Evolutionary conservation across 305 asterid genomes (phyloP), one percentile per base, ranked within the genome.

Genomic region (Fraxinus sp.): DNA sequence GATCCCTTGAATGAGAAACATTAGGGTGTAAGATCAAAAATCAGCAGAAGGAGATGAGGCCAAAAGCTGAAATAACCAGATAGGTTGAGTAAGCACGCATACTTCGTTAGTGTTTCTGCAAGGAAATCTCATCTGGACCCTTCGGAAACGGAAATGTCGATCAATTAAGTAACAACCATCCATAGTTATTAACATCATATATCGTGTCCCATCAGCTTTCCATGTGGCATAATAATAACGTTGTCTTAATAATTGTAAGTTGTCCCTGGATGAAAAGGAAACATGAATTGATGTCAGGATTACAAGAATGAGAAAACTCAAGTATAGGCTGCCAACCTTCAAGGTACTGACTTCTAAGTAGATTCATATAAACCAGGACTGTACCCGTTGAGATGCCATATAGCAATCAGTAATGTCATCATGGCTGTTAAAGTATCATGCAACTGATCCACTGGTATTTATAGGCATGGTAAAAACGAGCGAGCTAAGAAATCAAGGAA

Each of bases 151-250:
- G 83, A 96, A 96, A 90, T 91, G 92, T 83, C 99, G 90, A 89
- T 96, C 98, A 83, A 95, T 79, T 87, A 96, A 88, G 90, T 94
- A 96, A 81, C 99, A 96, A 32, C 99, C 99, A 87, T 96, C 98
- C 91, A 89, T 84, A 71, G 98, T 96, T 87, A 96, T 95, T 79
- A 96, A 90, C 99, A 96, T 96, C 98, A 96, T 93, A 84, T 95
- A 96, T 89, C 99, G 92, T 35, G 99, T 96, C 78, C 99, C 99
- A 87, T 96, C 98, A 85, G 99, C 99, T 87, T 96, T 96, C 99
- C 99, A 96, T 36, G 99, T 96, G 13, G 99, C 98, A 79, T 95
- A 96, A 90, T 96, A 96, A 87, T 96, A 96, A 4, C 97, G 96
- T 74, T 96, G 99, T 90, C 97, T 91, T 86, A 96, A 88, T 84